Base-by-base conservation (phyloP, 2,329 filamentous ascomycete genomes). In the Sporothrix sp. region DNA sequence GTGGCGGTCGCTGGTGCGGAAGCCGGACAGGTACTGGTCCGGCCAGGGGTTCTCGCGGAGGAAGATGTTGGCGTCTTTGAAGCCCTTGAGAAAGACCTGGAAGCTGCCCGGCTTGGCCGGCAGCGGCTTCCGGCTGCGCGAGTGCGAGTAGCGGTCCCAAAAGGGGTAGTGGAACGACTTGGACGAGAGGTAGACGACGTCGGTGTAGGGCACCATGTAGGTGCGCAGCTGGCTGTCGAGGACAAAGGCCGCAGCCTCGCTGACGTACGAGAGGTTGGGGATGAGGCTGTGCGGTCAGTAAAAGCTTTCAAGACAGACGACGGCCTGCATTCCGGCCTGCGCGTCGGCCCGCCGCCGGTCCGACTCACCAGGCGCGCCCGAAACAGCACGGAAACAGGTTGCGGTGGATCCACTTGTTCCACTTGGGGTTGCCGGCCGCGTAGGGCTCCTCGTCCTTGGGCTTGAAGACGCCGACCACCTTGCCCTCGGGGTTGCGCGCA, bases 321-420 rank as follows among this genome's bases (percentile, higher is more conserved):
- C 23, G 13, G 11, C 13, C 7, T 25, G n/a, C 4, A 18, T 16
- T 6, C 4, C 3, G 16, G n/a, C 3, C 3, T 6, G 4, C 4
- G 13, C 3, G 4, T 18, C 14, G 33, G 14, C 3, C 4, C 4
- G 25, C 25, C 6, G 25, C 10, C 6, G 11, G 14, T 5, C 30
- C 11, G 16, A 64, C 74, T 48, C 65, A 81, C 78, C 89, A 97
- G 40, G 91, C 90, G 61, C 93, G 77, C 16, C 93, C 93, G 61
- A 98, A 98, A 67, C 87, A 96, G 70, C 94, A 98, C 8, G 93
- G 93, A 60, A 98, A 97, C 57, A 98, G 65, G 65, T 98, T 98
- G 57, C 93, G 78, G 66, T 98, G 93, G 71, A 98, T 90, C 93
- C 93, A 98, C 69, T 98, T 98, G 60, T 94, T 97, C 91, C 91